Percentiles rank a stretch among this genome's conserved stretches.
These are phyloP conservation scores for Actinomucor elegans DNA, from an alignment of 371 early-diverging fungal genomes.

Conservation along the genomic window DNA sequence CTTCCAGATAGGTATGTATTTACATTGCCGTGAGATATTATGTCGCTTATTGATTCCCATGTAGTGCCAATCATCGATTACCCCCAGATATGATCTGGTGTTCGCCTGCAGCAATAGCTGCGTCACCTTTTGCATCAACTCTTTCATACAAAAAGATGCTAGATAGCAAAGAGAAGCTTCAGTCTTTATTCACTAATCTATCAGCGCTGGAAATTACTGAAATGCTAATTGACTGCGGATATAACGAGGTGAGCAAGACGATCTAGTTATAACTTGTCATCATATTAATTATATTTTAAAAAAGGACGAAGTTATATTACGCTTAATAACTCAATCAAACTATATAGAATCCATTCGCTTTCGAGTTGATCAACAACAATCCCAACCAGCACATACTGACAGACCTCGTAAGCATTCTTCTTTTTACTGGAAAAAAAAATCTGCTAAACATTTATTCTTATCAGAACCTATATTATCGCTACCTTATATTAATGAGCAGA, in stretches of 20 bases:
- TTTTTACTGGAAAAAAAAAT: no score
- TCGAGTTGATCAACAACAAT: slow-evolving; percentile 50
- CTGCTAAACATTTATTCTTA: no score
- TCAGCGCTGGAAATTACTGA: slow-evolving; percentile 76
- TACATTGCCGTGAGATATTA: no score
- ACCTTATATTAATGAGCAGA: no score
- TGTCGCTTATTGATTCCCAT: no score
- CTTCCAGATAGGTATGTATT: no score
- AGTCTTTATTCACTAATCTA: slow-evolving; percentile 67
- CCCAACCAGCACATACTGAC: no score
- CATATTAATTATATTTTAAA: neutral
- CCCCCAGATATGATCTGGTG: no score
- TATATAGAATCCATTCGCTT: slow-evolving; percentile 68
- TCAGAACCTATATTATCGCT: no score
- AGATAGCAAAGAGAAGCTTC: neutral
- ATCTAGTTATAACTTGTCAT: neutral
- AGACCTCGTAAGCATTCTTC: no score
- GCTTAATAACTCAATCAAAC: slow-evolving; percentile 68
- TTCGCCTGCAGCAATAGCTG: no score
- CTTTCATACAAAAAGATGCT: neutral
- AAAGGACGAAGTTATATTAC: slow-evolving; percentile 68
- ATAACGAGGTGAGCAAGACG: slow-evolving; percentile 64
- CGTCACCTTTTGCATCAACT: neutral
- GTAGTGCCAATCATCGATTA: no score
- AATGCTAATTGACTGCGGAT: slow-evolving; percentile 69